Percentiles rank a stretch among this genome's conserved stretches.
These are phyloP conservation scores for Trichosporon sp. DNA, from an alignment of 1,284 basidiomycete genomes.

Conservation along the genomic window DNA sequence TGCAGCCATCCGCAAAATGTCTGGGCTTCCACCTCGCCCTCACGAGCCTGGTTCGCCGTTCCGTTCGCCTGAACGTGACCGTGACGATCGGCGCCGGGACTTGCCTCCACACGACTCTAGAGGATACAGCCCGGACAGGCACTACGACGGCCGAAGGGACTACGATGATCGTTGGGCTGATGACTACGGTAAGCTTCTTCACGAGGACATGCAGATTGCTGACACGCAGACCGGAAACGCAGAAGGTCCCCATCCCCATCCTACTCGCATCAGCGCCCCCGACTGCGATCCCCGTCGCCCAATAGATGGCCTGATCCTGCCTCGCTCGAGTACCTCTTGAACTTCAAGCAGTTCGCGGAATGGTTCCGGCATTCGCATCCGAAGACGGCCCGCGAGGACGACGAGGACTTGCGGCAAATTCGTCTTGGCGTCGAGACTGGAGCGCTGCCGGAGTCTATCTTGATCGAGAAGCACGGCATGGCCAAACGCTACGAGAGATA, in stretches of 20 bases:
- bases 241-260: constrained; percentile 80
- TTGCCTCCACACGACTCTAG: not conserved
- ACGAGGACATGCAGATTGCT: not conserved
- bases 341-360: constrained; percentile 77
- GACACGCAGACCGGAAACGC: constrained; percentile 58
- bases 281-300: constrained; percentile 32
- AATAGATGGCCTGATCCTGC: constrained; percentile 59
- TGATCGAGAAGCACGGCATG: constrained; percentile 61
- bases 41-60: not conserved
- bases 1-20: constrained; percentile 4
- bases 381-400: constrained; percentile 55
- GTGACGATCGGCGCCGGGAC: not conserved
- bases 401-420: constrained; percentile 35
- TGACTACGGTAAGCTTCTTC: constrained; percentile 27
- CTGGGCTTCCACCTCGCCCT: constrained; percentile 5
- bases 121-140: constrained; percentile 5
- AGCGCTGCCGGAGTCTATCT: constrained; percentile 38
- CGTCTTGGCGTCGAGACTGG: constrained; percentile 25
- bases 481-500: constrained; percentile 75
- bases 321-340: constrained; percentile 70
- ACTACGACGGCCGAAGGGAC: constrained; percentile 10
- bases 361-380: constrained; percentile 81
- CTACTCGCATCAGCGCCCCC: constrained; percentile 49
- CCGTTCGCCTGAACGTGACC: constrained; percentile 12
- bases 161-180: constrained; percentile 32